Evolutionary conservation across 1,139 yeast species (phyloP).

Genomic region (Oligophagozyma castellii): DNA sequence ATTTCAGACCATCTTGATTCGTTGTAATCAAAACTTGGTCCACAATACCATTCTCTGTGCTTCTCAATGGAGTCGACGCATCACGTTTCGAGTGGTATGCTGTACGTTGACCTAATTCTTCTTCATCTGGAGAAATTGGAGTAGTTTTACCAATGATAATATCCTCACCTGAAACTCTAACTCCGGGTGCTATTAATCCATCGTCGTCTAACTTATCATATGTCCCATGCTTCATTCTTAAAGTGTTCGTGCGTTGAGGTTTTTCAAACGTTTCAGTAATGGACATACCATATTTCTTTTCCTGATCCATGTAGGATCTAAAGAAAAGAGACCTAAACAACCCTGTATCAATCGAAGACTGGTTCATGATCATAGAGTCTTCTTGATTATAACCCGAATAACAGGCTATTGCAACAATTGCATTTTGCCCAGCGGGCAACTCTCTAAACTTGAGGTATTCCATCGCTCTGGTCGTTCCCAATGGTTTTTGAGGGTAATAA

Average conservation of each 20-base stretch:
- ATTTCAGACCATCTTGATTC: constrained; percentile 93
- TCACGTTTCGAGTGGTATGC: constrained; percentile 97
- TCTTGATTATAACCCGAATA: constrained; percentile 98
- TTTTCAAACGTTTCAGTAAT: constrained; percentile 92
- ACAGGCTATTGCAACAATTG: constrained; percentile 95
- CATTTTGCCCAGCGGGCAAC: constrained; percentile 98
- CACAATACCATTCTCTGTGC: constrained; percentile 96
- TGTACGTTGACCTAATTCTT: constrained; percentile 95
- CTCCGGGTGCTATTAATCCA: constrained; percentile 96
- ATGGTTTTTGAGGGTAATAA: constrained; percentile 97
- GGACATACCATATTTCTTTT: constrained; percentile 96
- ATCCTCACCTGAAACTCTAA: constrained; percentile 97
- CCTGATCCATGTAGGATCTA: constrained; percentile 97
- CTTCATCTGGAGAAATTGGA: constrained; percentile 96
- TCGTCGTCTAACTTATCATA: constrained; percentile 97
- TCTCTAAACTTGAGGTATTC: constrained; percentile 95
- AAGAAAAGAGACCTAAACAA: constrained; percentile 89
- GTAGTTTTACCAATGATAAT: constrained; percentile 97
- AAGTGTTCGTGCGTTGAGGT: constrained; percentile 87
- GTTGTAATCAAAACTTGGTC: constrained; percentile 95
- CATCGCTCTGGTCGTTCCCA: constrained; percentile 98
- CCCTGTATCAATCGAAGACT: constrained; percentile 93
- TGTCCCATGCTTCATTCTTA: constrained; percentile 93
- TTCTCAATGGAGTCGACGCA: constrained; percentile 93
- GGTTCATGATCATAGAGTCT: constrained; percentile 99